Evolutionary conservation across 768 basidiomycete species (phyloP).

Genomic region (Lentinula boryana): DNA sequence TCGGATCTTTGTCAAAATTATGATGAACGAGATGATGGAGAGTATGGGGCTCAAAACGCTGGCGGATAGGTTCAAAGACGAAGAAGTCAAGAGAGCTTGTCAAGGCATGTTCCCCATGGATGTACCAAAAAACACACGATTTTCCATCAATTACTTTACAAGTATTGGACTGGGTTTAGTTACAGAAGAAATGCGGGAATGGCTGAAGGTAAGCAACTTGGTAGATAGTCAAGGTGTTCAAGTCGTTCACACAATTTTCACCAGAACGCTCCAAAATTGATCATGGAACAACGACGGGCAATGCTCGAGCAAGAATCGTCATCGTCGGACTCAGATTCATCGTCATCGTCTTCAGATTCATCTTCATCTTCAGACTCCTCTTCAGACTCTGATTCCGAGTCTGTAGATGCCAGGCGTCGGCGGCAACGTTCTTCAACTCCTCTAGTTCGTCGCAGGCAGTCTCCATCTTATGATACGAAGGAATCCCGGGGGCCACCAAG

Average conservation of each 20-base stretch:
- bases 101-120: slow-evolving; percentile 92
- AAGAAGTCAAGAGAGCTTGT: slow-evolving; percentile 69
- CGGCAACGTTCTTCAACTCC: slow-evolving; percentile 26
- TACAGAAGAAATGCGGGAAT: slow-evolving; percentile 97
- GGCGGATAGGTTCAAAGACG: slow-evolving; percentile 87
- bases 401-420: slow-evolving; percentile 25
- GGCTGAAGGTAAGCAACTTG: slow-evolving; percentile 65
- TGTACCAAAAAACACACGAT: slow-evolving; percentile 93
- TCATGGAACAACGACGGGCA: slow-evolving; percentile 91
- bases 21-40: slow-evolving; percentile 95
- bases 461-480: slow-evolving; percentile 3
- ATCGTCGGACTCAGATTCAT: slow-evolving; percentile 24
- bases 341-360: slow-evolving; percentile 28
- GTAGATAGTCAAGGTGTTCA: not conserved
- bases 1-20: slow-evolving; percentile 96
- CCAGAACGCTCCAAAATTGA: slow-evolving; percentile 86
- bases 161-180: slow-evolving; percentile 85
- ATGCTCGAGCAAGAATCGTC: slow-evolving; percentile 67
- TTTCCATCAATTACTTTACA: slow-evolving; percentile 97
- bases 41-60: slow-evolving; percentile 83
- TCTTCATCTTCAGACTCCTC: slow-evolving; percentile 7
- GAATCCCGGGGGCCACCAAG: slow-evolving; percentile 12
- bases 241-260: slow-evolving; percentile 7
- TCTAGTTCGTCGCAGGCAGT: slow-evolving; percentile 16
- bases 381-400: slow-evolving; percentile 31